Base-by-base conservation (phyloP, 169 alveolate genomes). In the Plasmodium billcollinsi region DNA sequence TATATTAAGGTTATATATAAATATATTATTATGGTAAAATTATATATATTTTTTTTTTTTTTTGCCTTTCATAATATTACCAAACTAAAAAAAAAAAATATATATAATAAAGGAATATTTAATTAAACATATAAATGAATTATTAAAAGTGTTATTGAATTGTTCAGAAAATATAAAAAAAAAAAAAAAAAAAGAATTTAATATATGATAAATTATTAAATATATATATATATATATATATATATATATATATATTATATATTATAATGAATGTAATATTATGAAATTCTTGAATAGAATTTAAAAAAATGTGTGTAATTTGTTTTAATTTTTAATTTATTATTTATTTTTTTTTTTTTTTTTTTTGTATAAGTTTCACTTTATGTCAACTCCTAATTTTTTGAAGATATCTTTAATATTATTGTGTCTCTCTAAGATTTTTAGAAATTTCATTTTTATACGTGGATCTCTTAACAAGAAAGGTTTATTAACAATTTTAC, bases 401-500 rank as follows among this genome's bases (percentile, higher is more conserved):
- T 73, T 86, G 62, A 86, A 86, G 59, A 86, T 86, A 45, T 86
- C 92, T 72, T 86, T 86, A 8, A 86, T 86, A 72, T 70, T 72
- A 59, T 70, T 72, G 39, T 86, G 92, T 15, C 92, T 86, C 65
- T 86, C 92, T 14, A 86, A 56, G 1, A 86, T 86, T 86, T 73
- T 86, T 29, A 86, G 80, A 86, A 86, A 86, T 33, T 86, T 86
- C 92, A 86, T 86, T 86, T 86, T 86, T 9, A 86, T 86, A 9
- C 92, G 43, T 9, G 92, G 92, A 49, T 86, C 92, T 54, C 75
- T 70, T 59, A 86, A 66, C 26, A 86, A 18, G 9, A 71, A 74
- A 3, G 92, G 92, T 43, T 86, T 86, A 56, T 86, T 86, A 20
- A 86, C 92, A 59, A 86, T 86, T 86, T 86, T 86, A 8, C 92